Base-by-base conservation (phyloP, 306 rosid species). In the Vigna reflexopilosa region DNA sequence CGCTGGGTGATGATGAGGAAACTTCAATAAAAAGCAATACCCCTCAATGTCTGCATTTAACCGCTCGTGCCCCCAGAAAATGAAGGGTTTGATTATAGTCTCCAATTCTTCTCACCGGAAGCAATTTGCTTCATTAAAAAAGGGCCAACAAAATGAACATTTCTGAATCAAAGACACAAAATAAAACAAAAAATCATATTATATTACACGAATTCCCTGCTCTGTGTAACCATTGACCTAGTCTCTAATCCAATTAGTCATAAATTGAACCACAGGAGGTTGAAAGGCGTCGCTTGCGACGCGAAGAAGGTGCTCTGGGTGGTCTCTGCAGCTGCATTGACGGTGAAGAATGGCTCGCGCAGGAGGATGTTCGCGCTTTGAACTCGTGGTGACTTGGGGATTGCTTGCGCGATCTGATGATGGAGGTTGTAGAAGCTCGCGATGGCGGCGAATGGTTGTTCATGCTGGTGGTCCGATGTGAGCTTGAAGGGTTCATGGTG, bases 11-110 rank as follows among this genome's bases (percentile, higher is more conserved):
- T 50, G 22, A 26, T n/a, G 36, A 54, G 56, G 47, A 54, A 77
- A 54, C 58, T 67, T 56, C 26, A 56, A 55, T 26, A 9, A 55
- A 40, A 16, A 16, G n/a, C 67, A 77, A 38, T 16, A 54, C 44
- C 56, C 17, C 47, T 24, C 20, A 51, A 5, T 16, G 15, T 19
- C 47, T 28, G 9, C 7, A 12, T 24, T 63, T 47, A 34, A 64
- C 17, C 80, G 45, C 10, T 45, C 67, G 51, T 26, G 42, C n/a
- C 72, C 72, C 63, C 72, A 76, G 63, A 42, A 14, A 73, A 63
- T 14, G 20, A 75, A 45, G 58, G 58, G 61, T 44, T 44, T n/a
- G 20, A 74, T 44, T 45, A 11, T 59, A 26, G 9, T 28, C 32
- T 16, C 70, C 16, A 59, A 1, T 45, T 50, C 19, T 44, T 28